These are phyloP conservation scores for Elongisporangium undulatum DNA, from an alignment of 352 stramenopile species.

Conservation along the genomic window DNA sequence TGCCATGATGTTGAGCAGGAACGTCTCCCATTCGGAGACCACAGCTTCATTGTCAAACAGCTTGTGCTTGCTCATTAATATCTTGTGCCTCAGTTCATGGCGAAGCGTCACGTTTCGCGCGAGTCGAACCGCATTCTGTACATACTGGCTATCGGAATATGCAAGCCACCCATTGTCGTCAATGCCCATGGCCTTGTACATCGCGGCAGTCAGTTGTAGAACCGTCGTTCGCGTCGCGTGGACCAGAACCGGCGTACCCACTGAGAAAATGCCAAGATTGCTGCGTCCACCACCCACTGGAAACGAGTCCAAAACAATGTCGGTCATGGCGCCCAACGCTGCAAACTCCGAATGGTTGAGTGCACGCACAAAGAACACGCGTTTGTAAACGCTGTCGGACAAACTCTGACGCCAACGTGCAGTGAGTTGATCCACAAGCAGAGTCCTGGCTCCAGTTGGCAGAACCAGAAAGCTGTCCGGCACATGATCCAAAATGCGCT, in stretches of 20 bases:
- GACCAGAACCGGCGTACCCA: slow-evolving; percentile 59
- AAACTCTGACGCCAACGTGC: slow-evolving; percentile 21
- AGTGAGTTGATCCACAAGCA: slow-evolving; percentile 22
- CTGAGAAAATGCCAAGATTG: slow-evolving; percentile 55
- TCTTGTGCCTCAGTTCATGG: slow-evolving; percentile 12
- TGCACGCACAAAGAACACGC: slow-evolving; percentile 40
- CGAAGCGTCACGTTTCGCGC: slow-evolving; percentile 17
- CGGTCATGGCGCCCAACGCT: slow-evolving; percentile 27
- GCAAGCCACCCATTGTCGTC: slow-evolving; percentile 17
- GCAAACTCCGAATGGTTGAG: slow-evolving; percentile 37
- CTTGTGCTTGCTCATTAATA: slow-evolving; percentile 22
- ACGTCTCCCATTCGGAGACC: slow-evolving; percentile 37
- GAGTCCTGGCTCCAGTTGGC: slow-evolving; percentile 15
- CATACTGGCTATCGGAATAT: slow-evolving; percentile 17
- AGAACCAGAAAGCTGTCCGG: slow-evolving; percentile 32
- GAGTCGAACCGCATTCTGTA: slow-evolving; percentile 19
- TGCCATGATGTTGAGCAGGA: slow-evolving; percentile 20
- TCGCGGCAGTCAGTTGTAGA: slow-evolving; percentile 53
- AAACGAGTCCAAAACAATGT: slow-evolving; percentile 60
- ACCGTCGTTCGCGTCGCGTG: slow-evolving; percentile 42
- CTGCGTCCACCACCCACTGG: slow-evolving; percentile 54
- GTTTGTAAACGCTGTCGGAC: slow-evolving; percentile 11
- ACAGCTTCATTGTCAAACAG: slow-evolving; percentile 31
- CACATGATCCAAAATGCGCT: slow-evolving; percentile 20
- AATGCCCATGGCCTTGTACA: slow-evolving; percentile 58